Percentiles rank a stretch among this genome's conserved stretches.
phyloP scores from a whole-genome alignment of 2,329 filamentous ascomycete genomes.

The Ceratocystis huliohia region DNA sequence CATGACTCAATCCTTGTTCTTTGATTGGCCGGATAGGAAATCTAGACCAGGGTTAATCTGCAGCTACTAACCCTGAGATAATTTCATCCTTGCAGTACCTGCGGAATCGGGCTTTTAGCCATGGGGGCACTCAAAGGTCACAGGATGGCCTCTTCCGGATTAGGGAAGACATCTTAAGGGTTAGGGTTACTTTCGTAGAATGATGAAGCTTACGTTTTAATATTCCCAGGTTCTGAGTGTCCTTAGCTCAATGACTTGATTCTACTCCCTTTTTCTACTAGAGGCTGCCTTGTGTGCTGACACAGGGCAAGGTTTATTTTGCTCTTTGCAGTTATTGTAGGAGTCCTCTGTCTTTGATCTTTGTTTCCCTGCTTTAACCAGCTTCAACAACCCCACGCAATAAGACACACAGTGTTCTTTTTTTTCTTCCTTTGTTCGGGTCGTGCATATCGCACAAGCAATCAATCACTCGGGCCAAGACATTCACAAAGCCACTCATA shows the following conservation, averaged over 20 bases:
- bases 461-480: background rate
- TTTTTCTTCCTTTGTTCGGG: background rate
- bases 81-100: background rate
- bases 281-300: background rate
- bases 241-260: background rate
- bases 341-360: no score
- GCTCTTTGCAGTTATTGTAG: background rate
- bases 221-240: background rate
- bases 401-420: constrained; percentile 1
- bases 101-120: background rate
- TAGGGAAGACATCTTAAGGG: background rate
- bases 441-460: background rate
- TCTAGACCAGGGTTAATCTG: background rate
- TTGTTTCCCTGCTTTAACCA: background rate
- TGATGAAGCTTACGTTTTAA: background rate
- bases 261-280: background rate
- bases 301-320: background rate
- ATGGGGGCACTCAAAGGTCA: background rate
- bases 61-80: background rate
- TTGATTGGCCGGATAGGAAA: background rate
- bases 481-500: background rate
- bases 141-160: background rate
- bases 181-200: background rate
- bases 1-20: background rate
- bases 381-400: background rate